Base-by-base conservation (phyloP, 148 eudicot species). In the Spergularia marina region DNA sequence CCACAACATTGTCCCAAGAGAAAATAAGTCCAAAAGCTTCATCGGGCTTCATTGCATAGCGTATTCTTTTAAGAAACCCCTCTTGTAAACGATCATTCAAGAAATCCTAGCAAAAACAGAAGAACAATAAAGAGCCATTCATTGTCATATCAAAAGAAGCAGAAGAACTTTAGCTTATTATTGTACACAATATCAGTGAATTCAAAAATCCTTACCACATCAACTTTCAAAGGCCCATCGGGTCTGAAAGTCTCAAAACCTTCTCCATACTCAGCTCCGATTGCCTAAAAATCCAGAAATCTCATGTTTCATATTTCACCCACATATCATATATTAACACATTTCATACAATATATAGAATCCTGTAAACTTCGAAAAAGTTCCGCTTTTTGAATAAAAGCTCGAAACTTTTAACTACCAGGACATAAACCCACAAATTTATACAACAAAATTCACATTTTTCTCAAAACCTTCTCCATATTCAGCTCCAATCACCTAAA, bases 191-290 rank as follows among this genome's bases (percentile, higher is more conserved):
- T 21, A 63, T 30, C 41, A 41, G 56, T 9, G 10, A 52, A 75
- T 10, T 11, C 8, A 53, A n/a, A 61, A 6, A 74, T 49, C 13
- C 89, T 83, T 82, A 94, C 98, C 93, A 94, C 98, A 75, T 94
- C 98, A 80, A 94, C 93, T 83, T 91, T 90, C 20, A 91, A 87
- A 53, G 87, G 98, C 51, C 98, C 98, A 75, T 94, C 93, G 40
- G 84, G 82, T 82, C 98, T 91, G 75, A 94, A 94, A 53, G 97
- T 94, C 85, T 94, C 98, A 70, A 94, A 94, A 74, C 95, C 97
- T 87, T 94, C 97, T 56, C 98, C 98, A 82, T 94, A 94, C 88
- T 94, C 98, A 83, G 97, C 98, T 74, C 98, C 98, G 85, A 94
- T 91, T 61, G 88, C 94, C 98, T 94, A 73, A 66, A 30, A 60